Evolutionary conservation across 352 stramenopile species (phyloP).

Genomic region (Pythium angustatum): DNA sequence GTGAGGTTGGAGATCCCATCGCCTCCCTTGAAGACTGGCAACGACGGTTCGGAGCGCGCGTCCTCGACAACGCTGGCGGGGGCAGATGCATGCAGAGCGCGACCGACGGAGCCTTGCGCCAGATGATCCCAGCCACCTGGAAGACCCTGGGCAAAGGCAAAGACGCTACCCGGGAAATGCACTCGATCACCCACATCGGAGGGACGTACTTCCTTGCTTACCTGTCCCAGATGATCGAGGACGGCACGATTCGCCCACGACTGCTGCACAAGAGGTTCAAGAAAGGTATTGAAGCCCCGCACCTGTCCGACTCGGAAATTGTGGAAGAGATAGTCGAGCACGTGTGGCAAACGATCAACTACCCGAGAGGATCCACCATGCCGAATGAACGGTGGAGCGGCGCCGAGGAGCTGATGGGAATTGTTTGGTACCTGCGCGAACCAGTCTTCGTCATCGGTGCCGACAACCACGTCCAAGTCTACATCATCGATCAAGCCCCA

Average conservation of each 20-base stretch:
- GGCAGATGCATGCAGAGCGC: neutral
- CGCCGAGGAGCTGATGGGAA: neutral
- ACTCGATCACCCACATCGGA: neutral
- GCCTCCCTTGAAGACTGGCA: neutral
- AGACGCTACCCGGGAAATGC: neutral
- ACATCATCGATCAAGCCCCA: conserved; percentile 1
- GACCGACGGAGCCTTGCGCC: neutral
- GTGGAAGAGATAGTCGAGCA: neutral
- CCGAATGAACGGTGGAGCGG: neutral
- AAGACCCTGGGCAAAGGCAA: neutral
- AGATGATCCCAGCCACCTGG: neutral
- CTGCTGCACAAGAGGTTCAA: neutral
- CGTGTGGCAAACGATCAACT: neutral
- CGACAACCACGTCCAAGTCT: conserved; percentile 1
- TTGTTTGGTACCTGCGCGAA: neutral
- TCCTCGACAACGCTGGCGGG: neutral
- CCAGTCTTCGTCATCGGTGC: conserved; percentile 3
- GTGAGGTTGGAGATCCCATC: neutral
- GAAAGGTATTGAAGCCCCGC: no score
- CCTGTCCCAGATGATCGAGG: neutral
- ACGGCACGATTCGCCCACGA: neutral
- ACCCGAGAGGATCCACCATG: neutral
- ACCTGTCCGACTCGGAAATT: neutral
- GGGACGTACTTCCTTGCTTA: neutral
- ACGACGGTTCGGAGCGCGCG: neutral